Evolutionary conservation across 2,329 filamentous ascomycete genomes (phyloP).

Genomic region (Corinectria fuckeliana): DNA sequence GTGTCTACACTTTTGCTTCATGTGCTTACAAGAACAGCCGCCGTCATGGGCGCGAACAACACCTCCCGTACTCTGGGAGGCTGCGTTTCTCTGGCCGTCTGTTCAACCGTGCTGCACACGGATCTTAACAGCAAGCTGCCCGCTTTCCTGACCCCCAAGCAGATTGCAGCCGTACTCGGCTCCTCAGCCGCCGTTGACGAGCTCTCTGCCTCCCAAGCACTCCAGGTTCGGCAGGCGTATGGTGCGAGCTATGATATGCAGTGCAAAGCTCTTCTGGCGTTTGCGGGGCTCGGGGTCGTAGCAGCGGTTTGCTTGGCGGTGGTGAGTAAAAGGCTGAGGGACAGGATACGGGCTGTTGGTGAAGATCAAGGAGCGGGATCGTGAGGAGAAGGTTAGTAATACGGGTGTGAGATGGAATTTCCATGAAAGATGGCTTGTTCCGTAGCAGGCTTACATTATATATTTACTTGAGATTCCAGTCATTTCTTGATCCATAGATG

Average conservation of each 20-base stretch:
- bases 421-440: no score
- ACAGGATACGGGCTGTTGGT: background rate
- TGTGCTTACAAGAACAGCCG: background rate
- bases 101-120: background rate
- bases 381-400: background rate
- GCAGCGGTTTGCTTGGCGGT: background rate
- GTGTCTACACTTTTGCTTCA: background rate
- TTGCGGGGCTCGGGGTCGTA: background rate
- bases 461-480: no score
- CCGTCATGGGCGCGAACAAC: background rate
- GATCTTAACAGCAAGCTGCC: background rate
- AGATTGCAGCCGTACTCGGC: background rate
- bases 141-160: background rate
- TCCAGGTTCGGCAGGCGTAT: conserved; percentile 4
- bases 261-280: conserved; percentile 3
- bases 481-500: no score
- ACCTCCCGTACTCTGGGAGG: conserved; percentile 1
- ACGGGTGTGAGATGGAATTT: no score
- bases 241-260: background rate
- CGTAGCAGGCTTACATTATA: no score
- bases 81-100: background rate
- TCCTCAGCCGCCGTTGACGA: background rate
- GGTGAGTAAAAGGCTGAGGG: background rate
- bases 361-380: background rate
- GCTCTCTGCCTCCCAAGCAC: no score